Conservation (phyloP, 2,329 filamentous ascomycete species). For the Xylariomycetidae sp. region DNA sequence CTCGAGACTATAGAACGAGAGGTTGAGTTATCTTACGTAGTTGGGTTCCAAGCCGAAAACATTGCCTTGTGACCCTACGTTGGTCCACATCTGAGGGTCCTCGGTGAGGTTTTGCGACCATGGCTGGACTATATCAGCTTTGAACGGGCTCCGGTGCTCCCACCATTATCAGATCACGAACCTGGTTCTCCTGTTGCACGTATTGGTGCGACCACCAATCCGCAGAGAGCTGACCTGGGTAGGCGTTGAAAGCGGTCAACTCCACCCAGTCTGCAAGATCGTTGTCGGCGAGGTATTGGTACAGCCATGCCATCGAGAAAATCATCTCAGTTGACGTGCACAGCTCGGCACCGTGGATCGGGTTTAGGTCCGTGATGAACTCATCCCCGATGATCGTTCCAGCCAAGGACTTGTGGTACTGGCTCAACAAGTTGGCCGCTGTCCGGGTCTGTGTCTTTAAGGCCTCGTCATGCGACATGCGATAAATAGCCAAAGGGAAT, state of each 20-base stretch:
- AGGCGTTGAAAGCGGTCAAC: slow-evolving; percentile 44
- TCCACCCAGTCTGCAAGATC: slow-evolving; percentile 42
- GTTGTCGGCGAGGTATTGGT: slow-evolving; percentile 21
- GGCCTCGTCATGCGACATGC: slow-evolving; percentile 31
- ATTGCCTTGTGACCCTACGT: slow-evolving; percentile 37
- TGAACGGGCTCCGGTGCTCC: background rate
- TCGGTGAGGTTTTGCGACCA: slow-evolving; percentile 35
- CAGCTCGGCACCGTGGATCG: slow-evolving; percentile 29
- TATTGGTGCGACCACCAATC: slow-evolving; percentile 53
- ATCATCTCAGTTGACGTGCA: slow-evolving; percentile 25
- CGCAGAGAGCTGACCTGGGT: slow-evolving; percentile 42
- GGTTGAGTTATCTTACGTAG: slow-evolving; percentile 25
- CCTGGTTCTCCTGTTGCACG: slow-evolving; percentile 47
- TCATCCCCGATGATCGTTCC: slow-evolving; percentile 38
- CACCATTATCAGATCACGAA: slow-evolving; percentile 6
- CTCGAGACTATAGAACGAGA: too few species aligned
- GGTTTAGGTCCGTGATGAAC: slow-evolving; percentile 30
- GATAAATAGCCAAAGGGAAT: slow-evolving; percentile 33
- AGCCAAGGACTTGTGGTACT: slow-evolving; percentile 33
- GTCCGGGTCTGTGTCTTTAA: slow-evolving; percentile 30
- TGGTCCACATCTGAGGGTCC: slow-evolving; percentile 31
- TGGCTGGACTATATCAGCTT: slow-evolving; percentile 24
- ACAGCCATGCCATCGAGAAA: slow-evolving; percentile 25
- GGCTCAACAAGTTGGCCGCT: slow-evolving; percentile 30
- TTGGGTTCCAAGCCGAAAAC: slow-evolving; percentile 48